Evolutionary conservation across 139 green algal species (phyloP), one percentile per base, ranked within the genome.

Genomic region (Marvania coccoides): DNA sequence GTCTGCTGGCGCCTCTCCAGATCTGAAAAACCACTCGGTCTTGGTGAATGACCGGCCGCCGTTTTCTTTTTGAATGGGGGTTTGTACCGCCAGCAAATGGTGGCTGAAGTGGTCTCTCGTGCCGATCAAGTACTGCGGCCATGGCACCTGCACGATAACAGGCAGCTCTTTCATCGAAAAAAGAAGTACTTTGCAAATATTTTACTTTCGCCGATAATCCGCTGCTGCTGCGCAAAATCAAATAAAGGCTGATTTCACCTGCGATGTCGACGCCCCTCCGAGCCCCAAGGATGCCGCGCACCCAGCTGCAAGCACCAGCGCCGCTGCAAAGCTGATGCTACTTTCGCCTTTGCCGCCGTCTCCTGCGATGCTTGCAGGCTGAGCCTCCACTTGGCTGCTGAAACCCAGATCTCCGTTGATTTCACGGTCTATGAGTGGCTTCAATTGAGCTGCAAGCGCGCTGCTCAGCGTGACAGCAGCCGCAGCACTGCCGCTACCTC

Each of bases 91-190:
- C 4, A 81, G 26, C 10, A 90, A 64, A 42, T 80, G 56, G 62
- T 83, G 65, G 3, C 67, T 81, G 61, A 90, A 90, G 63, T 63
- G 69, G 70, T 90, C 83, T 0, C 83, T 64, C 0, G 83, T 90
- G 51, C 46, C 68, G 10, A 90, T 86, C 2, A 90, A 46, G 71
- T 90, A 90, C 15, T 60, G 71, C 0, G 83, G 82, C 75, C 78
- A 87, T 0, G 83, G 83, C 37, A 72, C 45, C 74, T 75, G 74
- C 40, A 36, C 3, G 29, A 10, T n/a, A 34, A 12, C 26, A 34
- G 6, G 48, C 8, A 1, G 23, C 12, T 54, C n/a, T 4, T 51
- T 51, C 3, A 8, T 54, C 13, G 13, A 47, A 46, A 53, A 14
- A 15, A 29, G 33, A n/a, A n/a, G 13, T 10, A 6, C 9, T 37